Evolutionary conservation across 2,329 filamentous ascomycete species (phyloP).

Genomic region (Trichoderma koningii): DNA sequence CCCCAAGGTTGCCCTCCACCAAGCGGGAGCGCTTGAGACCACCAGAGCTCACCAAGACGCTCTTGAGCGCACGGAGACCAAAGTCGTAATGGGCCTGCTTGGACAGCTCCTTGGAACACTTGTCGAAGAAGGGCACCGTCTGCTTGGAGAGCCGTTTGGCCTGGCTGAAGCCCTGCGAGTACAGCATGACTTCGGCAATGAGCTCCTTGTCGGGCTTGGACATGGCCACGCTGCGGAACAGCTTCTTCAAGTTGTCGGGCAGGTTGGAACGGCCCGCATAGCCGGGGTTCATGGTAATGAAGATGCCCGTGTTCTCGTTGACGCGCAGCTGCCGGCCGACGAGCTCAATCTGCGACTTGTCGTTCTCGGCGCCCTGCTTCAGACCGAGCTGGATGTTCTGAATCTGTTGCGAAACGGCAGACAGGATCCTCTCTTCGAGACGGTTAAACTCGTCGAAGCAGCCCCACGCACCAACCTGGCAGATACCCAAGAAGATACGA

Average conservation of each 20-base stretch:
- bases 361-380: slow-evolving; percentile 78
- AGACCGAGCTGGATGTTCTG: slow-evolving; percentile 98
- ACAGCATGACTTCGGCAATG: slow-evolving; percentile 99
- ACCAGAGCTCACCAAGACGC: slow-evolving; percentile 96
- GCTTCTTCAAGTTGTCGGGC: slow-evolving; percentile 98
- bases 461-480: slow-evolving; percentile 98
- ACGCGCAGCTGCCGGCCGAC: slow-evolving; percentile 88
- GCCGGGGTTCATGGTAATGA: slow-evolving; percentile 99
- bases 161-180: slow-evolving; percentile 97
- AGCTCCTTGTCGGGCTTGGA: slow-evolving; percentile 99
- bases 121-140: slow-evolving; percentile 97
- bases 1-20: slow-evolving; percentile 56
- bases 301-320: slow-evolving; percentile 92
- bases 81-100: slow-evolving; percentile 99
- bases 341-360: slow-evolving; percentile 87
- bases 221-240: slow-evolving; percentile 99
- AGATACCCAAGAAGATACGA: slow-evolving; percentile 97
- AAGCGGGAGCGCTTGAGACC: slow-evolving; percentile 87
- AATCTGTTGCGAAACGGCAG: slow-evolving; percentile 97
- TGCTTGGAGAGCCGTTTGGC: slow-evolving; percentile 93
- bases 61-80: slow-evolving; percentile 94
- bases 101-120: slow-evolving; percentile 76
- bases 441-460: slow-evolving; percentile 99
- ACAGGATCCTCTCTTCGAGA: slow-evolving; percentile 95
- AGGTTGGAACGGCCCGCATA: slow-evolving; percentile 98